Percentiles rank a stretch among this genome's conserved stretches.
These are phyloP conservation scores for Coniochaeta hoffmannii DNA, from an alignment of 2,329 filamentous ascomycete genomes.

Conservation along the genomic window DNA sequence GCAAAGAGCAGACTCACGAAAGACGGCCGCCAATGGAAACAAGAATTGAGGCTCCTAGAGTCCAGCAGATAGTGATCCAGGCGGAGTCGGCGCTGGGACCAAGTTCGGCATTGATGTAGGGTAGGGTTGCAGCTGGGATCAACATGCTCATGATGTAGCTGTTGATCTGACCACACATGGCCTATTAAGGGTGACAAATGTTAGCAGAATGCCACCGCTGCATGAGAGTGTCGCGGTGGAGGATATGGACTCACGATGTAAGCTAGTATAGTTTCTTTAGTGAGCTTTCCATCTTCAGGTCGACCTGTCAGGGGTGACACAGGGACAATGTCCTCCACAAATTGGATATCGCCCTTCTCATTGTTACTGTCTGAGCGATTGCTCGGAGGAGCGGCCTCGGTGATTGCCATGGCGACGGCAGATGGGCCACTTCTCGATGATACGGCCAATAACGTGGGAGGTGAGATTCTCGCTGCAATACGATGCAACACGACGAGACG, in stretches of 20 bases:
- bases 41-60: slow-evolving; percentile 23
- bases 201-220: background rate
- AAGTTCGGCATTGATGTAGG: slow-evolving; percentile 25
- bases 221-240: no score
- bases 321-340: slow-evolving; percentile 7
- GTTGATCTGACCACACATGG: slow-evolving; percentile 16
- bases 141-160: slow-evolving; percentile 27
- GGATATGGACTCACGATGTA: slow-evolving; percentile 9
- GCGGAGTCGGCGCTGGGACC: slow-evolving; percentile 24
- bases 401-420: slow-evolving; percentile 8
- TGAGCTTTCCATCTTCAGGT: slow-evolving; percentile 9
- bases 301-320: slow-evolving; percentile 3
- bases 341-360: slow-evolving; percentile 8
- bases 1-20: slow-evolving; percentile 17
- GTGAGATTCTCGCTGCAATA: no score
- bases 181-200: background rate
- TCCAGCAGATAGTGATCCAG: slow-evolving; percentile 27
- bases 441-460: no score
- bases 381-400: slow-evolving; percentile 1
- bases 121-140: slow-evolving; percentile 24
- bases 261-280: slow-evolving; percentile 13
- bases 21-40: slow-evolving; percentile 20
- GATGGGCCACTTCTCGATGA: background rate
- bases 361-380: slow-evolving; percentile 6
- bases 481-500: no score